These are phyloP conservation scores for Naganishia antarctica DNA, from an alignment of 768 basidiomycete genomes.

Conservation along the genomic window DNA sequence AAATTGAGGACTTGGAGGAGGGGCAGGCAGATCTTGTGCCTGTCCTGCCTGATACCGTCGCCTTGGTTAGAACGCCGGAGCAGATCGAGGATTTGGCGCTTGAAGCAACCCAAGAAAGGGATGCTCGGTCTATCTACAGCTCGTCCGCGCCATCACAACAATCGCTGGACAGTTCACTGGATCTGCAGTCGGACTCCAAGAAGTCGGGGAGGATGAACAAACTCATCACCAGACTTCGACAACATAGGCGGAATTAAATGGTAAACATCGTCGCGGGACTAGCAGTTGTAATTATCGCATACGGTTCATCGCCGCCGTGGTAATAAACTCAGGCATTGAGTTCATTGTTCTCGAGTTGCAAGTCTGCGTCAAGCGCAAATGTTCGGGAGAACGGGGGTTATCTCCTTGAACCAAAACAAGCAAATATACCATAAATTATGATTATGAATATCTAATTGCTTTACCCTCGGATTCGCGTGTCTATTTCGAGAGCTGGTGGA, in stretches of 20 bases:
- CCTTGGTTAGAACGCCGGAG: conserved; percentile 1
- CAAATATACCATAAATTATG: no score
- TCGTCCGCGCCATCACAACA: conserved; percentile 1
- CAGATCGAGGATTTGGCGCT: neutral
- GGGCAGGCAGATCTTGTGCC: neutral
- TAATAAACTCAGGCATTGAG: neutral
- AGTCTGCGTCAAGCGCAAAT: no score
- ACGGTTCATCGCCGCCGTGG: neutral
- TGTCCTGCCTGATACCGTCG: conserved; percentile 11
- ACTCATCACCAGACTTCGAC: conserved; percentile 11
- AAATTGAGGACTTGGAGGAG: neutral
- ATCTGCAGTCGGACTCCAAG: neutral
- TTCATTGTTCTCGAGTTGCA: no score
- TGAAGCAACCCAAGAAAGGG: neutral
- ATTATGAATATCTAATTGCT: no score
- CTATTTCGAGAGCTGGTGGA: no score
- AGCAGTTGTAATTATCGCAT: neutral
- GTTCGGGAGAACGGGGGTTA: no score
- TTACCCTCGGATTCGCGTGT: no score
- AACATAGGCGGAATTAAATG: neutral
- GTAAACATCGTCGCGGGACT: neutral
- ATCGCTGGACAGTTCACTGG: no score
- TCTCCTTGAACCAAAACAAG: no score
- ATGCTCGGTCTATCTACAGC: neutral
- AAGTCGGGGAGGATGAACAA: conserved; percentile 16